Evolutionary conservation across 176 grass and related monocot species (phyloP), one percentile per base, ranked within the genome.

Genomic region (Zoysia japonica): DNA sequence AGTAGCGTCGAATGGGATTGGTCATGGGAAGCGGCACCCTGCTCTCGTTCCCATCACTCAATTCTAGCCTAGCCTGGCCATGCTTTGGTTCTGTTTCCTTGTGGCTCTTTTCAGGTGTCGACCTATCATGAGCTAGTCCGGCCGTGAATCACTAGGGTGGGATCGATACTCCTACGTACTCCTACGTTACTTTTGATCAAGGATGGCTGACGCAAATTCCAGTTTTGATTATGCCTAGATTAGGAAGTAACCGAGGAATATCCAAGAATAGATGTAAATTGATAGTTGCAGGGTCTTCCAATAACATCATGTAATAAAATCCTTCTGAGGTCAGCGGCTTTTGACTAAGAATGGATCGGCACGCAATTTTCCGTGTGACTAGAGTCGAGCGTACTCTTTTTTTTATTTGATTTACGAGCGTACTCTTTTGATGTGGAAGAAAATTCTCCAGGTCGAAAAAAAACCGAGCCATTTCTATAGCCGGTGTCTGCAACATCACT

Each of bases 1-100:
- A 75, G 83, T 71, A 35, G 78, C 74, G 59, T 77, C 87, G 46
- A 78, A 77, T 40, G 78, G 79, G 49, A 80, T 74, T 87, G 67
- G 82, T 65, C 71, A 15, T 71, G 77, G 74, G 68, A 40, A 3
- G 72, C 46, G 78, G 61, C 76, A 65, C 71, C 76, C 56, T 28
- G 28, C 28, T 53, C 45, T 13, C 60, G 72, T 83, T 83, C 71
- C 61, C 84, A 75, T 86, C 83, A 73, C n/a, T 68, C 63, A 50
- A 66, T 16, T 15, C 65, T 59, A 41, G 40, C n/a, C 4, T 49
- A 5, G 51, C 39, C 16, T 48, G 14, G 62, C 19, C 9, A 64
- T 46, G 59, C 60, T 67, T 67, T 68, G 62, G 9, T 39, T 41
- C 40, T 70, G 64, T 48, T 41, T 28, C 28, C 14, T 16, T 47